These are phyloP conservation scores for Lunularia cruciata DNA, from an alignment of 225 moss, liverwort and hornwort genomes.

Conservation along the genomic window DNA sequence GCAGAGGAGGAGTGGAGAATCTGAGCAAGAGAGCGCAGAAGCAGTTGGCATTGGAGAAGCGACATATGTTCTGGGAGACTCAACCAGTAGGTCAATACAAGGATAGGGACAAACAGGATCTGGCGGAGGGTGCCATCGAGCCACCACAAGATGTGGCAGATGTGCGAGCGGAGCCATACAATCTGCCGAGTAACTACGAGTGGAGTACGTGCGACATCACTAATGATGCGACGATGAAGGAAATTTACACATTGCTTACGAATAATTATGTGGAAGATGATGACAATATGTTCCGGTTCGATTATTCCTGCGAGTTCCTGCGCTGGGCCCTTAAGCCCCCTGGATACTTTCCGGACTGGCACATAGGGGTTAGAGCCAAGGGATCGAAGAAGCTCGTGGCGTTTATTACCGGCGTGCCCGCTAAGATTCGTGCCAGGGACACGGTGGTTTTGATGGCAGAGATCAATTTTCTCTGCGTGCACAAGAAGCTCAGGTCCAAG, in stretches of 20 bases:
- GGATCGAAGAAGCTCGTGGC: slow-evolving; percentile 91
- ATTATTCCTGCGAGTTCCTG: slow-evolving; percentile 87
- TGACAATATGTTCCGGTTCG: slow-evolving; percentile 97
- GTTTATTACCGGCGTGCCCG: slow-evolving; percentile 91
- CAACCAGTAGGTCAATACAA: slow-evolving; percentile 84
- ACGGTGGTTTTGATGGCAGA: slow-evolving; percentile 75
- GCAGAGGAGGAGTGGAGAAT: slow-evolving; percentile 44
- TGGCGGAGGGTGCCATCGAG: slow-evolving; percentile 74
- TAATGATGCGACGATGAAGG: slow-evolving; percentile 74
- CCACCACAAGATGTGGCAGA: slow-evolving; percentile 58
- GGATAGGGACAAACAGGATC: slow-evolving; percentile 51
- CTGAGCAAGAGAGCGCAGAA: slow-evolving; percentile 62
- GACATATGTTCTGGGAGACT: slow-evolving; percentile 93
- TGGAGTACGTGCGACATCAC: slow-evolving; percentile 95
- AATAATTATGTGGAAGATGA: slow-evolving; percentile 96
- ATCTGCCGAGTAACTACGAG: slow-evolving; percentile 84
- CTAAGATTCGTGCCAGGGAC: slow-evolving; percentile 67
- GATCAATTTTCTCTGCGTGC: slow-evolving; percentile 93
- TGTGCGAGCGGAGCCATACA: slow-evolving; percentile 88
- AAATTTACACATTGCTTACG: slow-evolving; percentile 87
- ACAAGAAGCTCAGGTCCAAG: slow-evolving; percentile 94
- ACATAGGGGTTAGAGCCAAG: slow-evolving; percentile 87
- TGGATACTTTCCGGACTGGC: slow-evolving; percentile 87
- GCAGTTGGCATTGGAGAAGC: slow-evolving; percentile 54
- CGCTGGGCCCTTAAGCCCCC: slow-evolving; percentile 94